Evolutionary conservation across 345 rosid genomes (phyloP).

Genomic region (Corchorus capsularis): DNA sequence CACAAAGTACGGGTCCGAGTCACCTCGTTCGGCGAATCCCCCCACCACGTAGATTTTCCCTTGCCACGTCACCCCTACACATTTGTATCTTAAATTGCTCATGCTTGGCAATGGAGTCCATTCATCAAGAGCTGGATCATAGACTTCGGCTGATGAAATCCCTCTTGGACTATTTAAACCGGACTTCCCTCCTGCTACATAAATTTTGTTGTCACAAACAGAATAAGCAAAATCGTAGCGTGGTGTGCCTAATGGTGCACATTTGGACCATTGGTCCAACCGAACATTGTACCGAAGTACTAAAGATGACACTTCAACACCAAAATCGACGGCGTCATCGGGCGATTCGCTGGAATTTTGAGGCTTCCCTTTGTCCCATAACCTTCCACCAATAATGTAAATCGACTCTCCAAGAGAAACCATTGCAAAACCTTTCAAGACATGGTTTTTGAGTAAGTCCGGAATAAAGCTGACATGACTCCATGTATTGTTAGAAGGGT

Average conservation of each 20-base stretch:
- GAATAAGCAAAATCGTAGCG: constrained; percentile 49
- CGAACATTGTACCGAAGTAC: constrained; percentile 33
- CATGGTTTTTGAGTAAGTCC: constrained; percentile 28
- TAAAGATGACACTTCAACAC: constrained; percentile 24
- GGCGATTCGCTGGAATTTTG: background rate
- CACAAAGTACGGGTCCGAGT: constrained; percentile 27
- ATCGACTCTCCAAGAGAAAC: constrained; percentile 38
- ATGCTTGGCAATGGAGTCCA: constrained; percentile 46
- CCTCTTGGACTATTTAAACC: constrained; percentile 29
- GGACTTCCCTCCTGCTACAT: constrained; percentile 58
- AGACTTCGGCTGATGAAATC: constrained; percentile 36
- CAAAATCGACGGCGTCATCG: constrained; percentile 20
- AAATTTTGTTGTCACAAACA: constrained; percentile 38
- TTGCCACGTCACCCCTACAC: constrained; percentile 52
- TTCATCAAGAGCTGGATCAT: constrained; percentile 33
- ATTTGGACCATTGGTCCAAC: constrained; percentile 34
- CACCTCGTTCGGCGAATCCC: constrained; percentile 39
- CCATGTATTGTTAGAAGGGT: constrained; percentile 45
- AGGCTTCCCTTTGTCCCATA: constrained; percentile 29
- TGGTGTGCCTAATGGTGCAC: constrained; percentile 34
- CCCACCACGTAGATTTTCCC: constrained; percentile 53
- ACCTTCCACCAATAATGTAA: constrained; percentile 49
- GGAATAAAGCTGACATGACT: constrained; percentile 41
- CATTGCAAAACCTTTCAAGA: constrained; percentile 51
- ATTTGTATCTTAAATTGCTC: constrained; percentile 49